Conservation (phyloP, 306 rosid genomes). For the Casuarina cunninghamiana region DNA sequence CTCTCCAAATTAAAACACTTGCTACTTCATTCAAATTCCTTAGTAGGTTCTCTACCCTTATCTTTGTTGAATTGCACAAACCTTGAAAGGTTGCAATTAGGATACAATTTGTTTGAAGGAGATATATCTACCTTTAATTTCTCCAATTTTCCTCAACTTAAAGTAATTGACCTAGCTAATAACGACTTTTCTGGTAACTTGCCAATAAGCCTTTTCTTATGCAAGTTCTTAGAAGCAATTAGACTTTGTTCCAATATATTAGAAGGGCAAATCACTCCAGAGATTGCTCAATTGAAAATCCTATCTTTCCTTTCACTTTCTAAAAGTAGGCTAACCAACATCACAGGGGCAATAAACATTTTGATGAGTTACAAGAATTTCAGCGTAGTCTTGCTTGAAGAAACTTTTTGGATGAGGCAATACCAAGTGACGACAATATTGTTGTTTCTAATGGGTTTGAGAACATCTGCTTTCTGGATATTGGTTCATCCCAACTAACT, state of each 20-base stretch:
- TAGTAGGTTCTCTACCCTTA: background rate
- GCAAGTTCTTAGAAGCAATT: too few relatives aligned
- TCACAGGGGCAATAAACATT: background rate
- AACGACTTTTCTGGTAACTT: constrained; percentile 5
- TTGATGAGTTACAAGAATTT: background rate
- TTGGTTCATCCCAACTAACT: background rate
- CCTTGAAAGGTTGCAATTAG: background rate
- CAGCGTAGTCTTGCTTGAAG: background rate
- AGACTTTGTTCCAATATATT: background rate
- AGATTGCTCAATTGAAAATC: too few relatives aligned
- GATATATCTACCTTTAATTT: too few relatives aligned
- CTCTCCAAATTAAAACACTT: background rate
- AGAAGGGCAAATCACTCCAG: background rate
- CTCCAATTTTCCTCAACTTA: background rate
- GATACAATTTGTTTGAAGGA: background rate
- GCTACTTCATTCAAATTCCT: background rate
- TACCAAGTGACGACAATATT: too few relatives aligned
- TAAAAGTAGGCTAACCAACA: background rate
- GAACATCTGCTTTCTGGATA: background rate
- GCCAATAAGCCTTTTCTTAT: background rate
- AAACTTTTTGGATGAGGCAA: too few relatives aligned
- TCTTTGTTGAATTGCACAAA: constrained; percentile 7
- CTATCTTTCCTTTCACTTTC: too few relatives aligned
- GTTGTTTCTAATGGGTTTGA: background rate
- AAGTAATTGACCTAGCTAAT: background rate